Conservation (phyloP, 2,329 filamentous ascomycete genomes). For the Lasiodiplodia theobromae region DNA sequence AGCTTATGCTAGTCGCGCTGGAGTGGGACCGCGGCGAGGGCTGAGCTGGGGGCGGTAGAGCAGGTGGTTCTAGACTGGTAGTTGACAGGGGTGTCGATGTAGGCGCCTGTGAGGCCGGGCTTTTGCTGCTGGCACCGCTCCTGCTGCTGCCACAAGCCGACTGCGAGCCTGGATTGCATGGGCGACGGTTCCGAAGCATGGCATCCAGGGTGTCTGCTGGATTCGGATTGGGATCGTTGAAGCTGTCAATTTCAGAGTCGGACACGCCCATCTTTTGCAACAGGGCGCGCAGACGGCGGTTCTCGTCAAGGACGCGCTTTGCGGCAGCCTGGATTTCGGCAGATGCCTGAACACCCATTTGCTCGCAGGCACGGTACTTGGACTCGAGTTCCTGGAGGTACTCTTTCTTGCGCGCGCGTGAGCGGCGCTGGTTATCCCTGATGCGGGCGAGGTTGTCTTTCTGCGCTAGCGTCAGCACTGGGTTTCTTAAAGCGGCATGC, state of each 20-base stretch:
- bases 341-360: constrained; percentile 71
- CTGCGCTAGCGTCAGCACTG: constrained; percentile 10
- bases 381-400: constrained; percentile 74
- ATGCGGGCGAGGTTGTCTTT: constrained; percentile 64
- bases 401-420: constrained; percentile 75
- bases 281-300: constrained; percentile 67
- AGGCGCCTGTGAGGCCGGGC: not conserved
- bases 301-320: constrained; percentile 72
- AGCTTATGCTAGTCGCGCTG: constrained; percentile 1
- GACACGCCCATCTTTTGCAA: constrained; percentile 65
- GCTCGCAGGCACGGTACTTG: constrained; percentile 68
- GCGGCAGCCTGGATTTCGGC: constrained; percentile 76
- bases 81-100: not conserved
- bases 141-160: constrained; percentile 27
- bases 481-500: not conserved
- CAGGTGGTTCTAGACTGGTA: not conserved
- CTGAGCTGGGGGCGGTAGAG: not conserved
- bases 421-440: constrained; percentile 78
- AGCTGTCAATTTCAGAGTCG: constrained; percentile 61
- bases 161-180: constrained; percentile 33
- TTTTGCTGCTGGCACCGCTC: constrained; percentile 1
- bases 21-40: not conserved
- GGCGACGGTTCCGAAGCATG: constrained; percentile 43
- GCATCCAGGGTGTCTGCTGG: constrained; percentile 35
- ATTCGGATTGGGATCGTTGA: constrained; percentile 25